Evolutionary conservation across 305 asterid genomes (phyloP).

Genomic region (Fraxinus angustifolia): DNA sequence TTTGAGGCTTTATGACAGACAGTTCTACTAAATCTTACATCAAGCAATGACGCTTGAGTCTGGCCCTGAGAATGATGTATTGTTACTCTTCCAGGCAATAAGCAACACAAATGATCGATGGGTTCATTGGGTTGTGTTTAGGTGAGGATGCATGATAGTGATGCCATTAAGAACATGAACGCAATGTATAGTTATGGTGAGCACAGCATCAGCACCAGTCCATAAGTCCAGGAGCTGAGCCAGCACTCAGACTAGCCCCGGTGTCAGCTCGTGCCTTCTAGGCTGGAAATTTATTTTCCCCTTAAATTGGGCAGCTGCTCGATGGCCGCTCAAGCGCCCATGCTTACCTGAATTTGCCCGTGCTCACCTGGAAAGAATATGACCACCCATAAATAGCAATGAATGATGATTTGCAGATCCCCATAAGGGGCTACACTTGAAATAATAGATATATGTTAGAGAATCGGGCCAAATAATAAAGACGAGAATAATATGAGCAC

Average conservation of each 20-base stretch:
- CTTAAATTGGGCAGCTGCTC: too few species aligned
- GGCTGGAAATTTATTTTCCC: too few species aligned
- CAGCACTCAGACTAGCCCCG: too few species aligned
- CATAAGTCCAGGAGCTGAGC: too few species aligned
- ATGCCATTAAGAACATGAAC: neutral
- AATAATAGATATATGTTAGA: too few species aligned
- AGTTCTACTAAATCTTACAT: neutral
- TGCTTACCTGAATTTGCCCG: too few species aligned
- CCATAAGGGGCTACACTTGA: neutral
- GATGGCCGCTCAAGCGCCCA: too few species aligned
- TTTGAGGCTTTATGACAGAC: neutral
- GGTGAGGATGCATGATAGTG: neutral
- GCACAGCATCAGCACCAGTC: neutral
- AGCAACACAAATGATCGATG: neutral
- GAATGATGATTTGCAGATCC: neutral
- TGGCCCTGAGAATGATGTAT: neutral
- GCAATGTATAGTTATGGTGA: neutral
- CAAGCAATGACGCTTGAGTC: neutral
- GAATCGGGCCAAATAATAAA: too few species aligned
- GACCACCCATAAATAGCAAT: neutral
- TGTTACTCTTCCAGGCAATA: neutral
- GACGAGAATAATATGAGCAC: too few species aligned
- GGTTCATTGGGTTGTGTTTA: neutral
- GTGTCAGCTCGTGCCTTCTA: too few species aligned
- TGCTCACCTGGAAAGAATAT: too few species aligned